A percentile compares a stretch with the other conserved stretches of the same genome.
phyloP scores from a whole-genome alignment of 345 rosid species.

The Gossypium bickii region DNA sequence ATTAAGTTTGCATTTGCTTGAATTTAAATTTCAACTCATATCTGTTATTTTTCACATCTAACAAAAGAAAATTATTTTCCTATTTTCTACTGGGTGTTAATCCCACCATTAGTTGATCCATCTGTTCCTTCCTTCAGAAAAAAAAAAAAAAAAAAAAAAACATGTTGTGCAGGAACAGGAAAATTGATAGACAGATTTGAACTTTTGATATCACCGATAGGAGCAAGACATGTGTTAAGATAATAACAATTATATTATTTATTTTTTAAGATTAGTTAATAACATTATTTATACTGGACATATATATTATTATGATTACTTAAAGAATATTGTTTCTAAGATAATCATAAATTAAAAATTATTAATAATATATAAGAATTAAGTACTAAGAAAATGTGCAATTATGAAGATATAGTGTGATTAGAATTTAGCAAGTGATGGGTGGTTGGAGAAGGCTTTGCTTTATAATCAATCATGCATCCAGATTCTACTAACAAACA shows the following conservation, averaged over 20 bases:
- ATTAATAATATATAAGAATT: no score
- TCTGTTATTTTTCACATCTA: no score
- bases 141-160: not conserved
- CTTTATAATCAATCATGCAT: slow-evolving; percentile 6
- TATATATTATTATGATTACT: no score
- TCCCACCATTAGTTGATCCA: not conserved
- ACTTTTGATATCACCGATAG: not conserved
- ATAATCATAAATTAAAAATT: no score
- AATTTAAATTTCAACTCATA: no score
- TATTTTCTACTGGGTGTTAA: no score
- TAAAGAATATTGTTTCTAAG: no score
- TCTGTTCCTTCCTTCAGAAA: not conserved
- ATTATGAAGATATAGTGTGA: not conserved
- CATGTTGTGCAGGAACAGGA: not conserved
- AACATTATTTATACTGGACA: no score
- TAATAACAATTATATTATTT: not conserved
- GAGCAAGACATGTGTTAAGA: not conserved
- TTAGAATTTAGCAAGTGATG: not conserved
- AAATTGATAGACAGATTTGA: not conserved
- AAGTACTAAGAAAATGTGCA: not conserved
- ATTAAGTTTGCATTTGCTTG: no score
- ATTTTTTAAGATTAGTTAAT: no score
- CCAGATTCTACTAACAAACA: not conserved
- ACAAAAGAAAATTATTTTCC: no score
- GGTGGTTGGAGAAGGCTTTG: slow-evolving; percentile 6